phyloP scores from a whole-genome alignment of 2,329 filamentous ascomycete genomes.

The Aspergillus terreus region DNA sequence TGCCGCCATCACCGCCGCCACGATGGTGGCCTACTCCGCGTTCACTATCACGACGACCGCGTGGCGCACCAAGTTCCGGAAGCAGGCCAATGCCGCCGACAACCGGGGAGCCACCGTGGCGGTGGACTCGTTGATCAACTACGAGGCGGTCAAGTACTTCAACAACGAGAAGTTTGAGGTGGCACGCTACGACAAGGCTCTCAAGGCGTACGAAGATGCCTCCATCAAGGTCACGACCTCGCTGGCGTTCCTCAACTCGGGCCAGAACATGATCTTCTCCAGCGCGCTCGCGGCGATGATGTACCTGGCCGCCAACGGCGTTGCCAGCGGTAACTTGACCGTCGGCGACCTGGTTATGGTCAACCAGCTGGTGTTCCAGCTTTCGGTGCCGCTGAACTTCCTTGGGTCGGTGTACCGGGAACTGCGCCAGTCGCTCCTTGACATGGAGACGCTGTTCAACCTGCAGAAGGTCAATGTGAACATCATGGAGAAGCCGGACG shows the following conservation, averaged over 20 bases:
- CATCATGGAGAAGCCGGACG: slow-evolving; percentile 72
- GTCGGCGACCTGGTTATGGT: slow-evolving; percentile 98
- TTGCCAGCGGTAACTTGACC: slow-evolving; percentile 74
- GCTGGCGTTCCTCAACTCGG: slow-evolving; percentile 84
- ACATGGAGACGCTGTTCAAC: slow-evolving; percentile 98
- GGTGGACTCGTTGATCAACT: slow-evolving; percentile 96
- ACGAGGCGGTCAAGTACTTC: slow-evolving; percentile 98
- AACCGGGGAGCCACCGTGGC: slow-evolving; percentile 94
- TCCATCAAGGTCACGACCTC: slow-evolving; percentile 97
- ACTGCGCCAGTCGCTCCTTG: slow-evolving; percentile 85
- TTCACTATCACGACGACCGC: slow-evolving; percentile 96
- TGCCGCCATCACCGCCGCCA: slow-evolving; percentile 81
- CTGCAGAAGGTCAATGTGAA: slow-evolving; percentile 93
- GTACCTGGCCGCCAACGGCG: slow-evolving; percentile 90
- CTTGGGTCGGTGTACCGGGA: slow-evolving; percentile 97
- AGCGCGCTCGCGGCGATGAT: slow-evolving; percentile 94
- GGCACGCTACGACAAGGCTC: slow-evolving; percentile 78
- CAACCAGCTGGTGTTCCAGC: slow-evolving; percentile 96
- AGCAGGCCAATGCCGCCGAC: slow-evolving; percentile 92
- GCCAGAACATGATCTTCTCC: slow-evolving; percentile 97
- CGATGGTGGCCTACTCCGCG: slow-evolving; percentile 91
- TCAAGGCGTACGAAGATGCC: slow-evolving; percentile 82
- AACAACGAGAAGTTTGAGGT: slow-evolving; percentile 98
- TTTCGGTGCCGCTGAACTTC: slow-evolving; percentile 95
- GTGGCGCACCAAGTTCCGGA: slow-evolving; percentile 94